Evolutionary conservation across 345 rosid genomes (phyloP).

Genomic region (Camelina hispida): DNA sequence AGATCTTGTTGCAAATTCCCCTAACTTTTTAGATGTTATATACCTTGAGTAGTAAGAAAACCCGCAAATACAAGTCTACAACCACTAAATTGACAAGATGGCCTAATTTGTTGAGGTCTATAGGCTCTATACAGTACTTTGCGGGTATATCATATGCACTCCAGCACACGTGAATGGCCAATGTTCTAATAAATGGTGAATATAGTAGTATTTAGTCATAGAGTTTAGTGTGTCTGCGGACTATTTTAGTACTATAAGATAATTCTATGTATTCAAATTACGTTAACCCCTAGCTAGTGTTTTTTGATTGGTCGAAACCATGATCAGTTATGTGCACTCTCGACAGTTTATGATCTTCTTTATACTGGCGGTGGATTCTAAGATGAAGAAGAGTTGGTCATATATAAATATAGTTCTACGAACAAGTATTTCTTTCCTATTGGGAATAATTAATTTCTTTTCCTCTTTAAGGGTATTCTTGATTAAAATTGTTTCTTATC

Average conservation of each 20-base stretch:
- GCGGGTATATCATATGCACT: neutral
- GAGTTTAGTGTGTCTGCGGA: neutral
- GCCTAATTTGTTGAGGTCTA: constrained; percentile 15
- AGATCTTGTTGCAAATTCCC: constrained; percentile 1
- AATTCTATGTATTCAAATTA: neutral
- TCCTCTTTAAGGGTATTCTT: too few relatives aligned
- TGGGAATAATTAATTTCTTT: neutral
- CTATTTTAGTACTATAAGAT: neutral
- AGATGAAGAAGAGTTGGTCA: neutral
- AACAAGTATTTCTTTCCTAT: neutral
- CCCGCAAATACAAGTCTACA: constrained; percentile 1
- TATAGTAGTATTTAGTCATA: neutral
- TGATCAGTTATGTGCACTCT: neutral
- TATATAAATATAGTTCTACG: neutral
- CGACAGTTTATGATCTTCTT: neutral
- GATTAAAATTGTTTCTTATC: neutral
- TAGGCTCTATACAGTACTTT: constrained; percentile 21
- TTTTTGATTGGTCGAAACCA: neutral
- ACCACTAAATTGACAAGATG: constrained; percentile 34
- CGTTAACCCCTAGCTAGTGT: neutral
- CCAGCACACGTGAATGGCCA: neutral
- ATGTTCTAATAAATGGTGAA: neutral
- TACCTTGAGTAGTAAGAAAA: constrained; percentile 28
- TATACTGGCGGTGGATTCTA: neutral
- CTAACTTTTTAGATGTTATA: constrained; percentile 10